Evolutionary conservation across 2,329 filamentous ascomycete species (phyloP).

Genomic region (Penicillium sp.): DNA sequence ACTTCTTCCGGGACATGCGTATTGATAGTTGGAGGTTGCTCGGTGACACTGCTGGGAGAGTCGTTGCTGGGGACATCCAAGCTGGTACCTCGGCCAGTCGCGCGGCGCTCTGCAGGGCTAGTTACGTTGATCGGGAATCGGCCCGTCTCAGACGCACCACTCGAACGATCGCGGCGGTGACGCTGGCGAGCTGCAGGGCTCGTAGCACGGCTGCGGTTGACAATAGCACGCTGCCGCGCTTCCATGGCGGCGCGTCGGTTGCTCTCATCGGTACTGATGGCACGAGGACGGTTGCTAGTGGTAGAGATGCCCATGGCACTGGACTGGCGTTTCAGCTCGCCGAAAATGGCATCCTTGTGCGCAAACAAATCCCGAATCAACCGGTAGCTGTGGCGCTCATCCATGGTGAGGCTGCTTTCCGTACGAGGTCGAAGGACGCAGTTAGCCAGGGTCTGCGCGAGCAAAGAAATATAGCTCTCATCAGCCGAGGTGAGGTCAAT

Average conservation of each 20-base stretch:
- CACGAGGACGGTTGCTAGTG: conserved; percentile 60
- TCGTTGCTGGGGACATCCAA: conserved; percentile 70
- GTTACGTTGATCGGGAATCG: conserved; percentile 77
- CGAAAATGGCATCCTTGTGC: conserved; percentile 93
- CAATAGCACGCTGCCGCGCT: conserved; percentile 76
- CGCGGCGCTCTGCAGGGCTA: conserved; percentile 48
- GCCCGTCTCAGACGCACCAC: conserved; percentile 63
- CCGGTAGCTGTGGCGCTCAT: conserved; percentile 87
- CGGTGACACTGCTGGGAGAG: conserved; percentile 36
- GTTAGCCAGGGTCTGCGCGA: conserved; percentile 70
- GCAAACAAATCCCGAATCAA: conserved; percentile 86
- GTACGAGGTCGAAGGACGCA: conserved; percentile 81
- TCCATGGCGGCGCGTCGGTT: conserved; percentile 92
- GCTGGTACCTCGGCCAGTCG: conserved; percentile 55
- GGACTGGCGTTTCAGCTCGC: conserved; percentile 75
- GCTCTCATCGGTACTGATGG: conserved; percentile 91
- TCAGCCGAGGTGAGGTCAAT: conserved; percentile 96
- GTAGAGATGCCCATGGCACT: conserved; percentile 44
- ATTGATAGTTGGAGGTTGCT: conserved; percentile 27
- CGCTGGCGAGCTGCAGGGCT: conserved; percentile 54
- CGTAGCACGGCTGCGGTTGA: conserved; percentile 63
- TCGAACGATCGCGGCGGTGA: conserved; percentile 77
- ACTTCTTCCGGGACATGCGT: conserved; percentile 25
- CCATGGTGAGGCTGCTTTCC: conserved; percentile 87
- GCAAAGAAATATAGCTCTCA: conserved; percentile 69